phyloP scores from a whole-genome alignment of 1,284 basidiomycete genomes.

The Moesziomyces aphidis region DNA sequence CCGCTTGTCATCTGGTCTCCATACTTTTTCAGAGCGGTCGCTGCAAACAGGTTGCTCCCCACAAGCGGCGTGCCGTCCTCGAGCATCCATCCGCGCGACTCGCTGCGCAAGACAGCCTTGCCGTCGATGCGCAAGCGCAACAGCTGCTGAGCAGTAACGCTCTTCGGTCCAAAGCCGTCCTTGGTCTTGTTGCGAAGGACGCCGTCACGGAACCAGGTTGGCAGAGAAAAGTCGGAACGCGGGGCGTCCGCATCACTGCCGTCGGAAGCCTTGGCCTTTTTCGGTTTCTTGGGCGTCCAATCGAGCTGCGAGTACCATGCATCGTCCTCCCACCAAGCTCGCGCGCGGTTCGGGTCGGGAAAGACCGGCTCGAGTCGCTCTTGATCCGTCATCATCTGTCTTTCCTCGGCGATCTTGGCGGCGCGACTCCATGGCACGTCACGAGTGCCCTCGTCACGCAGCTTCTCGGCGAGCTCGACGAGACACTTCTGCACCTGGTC shows the following conservation, averaged over 20 bases:
- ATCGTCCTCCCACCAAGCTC: slow-evolving; percentile 76
- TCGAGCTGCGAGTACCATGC: slow-evolving; percentile 92
- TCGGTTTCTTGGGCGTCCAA: slow-evolving; percentile 91
- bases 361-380: slow-evolving; percentile 29
- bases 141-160: slow-evolving; percentile 45
- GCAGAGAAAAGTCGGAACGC: slow-evolving; percentile 31
- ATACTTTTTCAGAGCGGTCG: slow-evolving; percentile 34
- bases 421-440: slow-evolving; percentile 56
- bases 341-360: slow-evolving; percentile 27
- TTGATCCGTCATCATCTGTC: slow-evolving; percentile 18
- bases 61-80: slow-evolving; percentile 35
- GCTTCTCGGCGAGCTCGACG: slow-evolving; percentile 76
- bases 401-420: slow-evolving; percentile 57
- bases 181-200: slow-evolving; percentile 46
- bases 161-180: slow-evolving; percentile 28
- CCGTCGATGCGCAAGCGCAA: slow-evolving; percentile 47
- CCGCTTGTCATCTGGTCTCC: slow-evolving; percentile 29
- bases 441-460: slow-evolving; percentile 54
- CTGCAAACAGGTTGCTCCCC: slow-evolving; percentile 41
- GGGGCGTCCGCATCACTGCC: slow-evolving; percentile 5
- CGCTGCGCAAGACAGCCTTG: slow-evolving; percentile 29
- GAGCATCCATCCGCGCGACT: slow-evolving; percentile 28
- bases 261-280: slow-evolving; percentile 64
- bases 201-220: slow-evolving; percentile 58
- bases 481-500: slow-evolving; percentile 78